Evolutionary conservation across 495 filamentous ascomycete species (phyloP), one percentile per base, ranked within the genome.

Genomic region (Geoglossum glabrum): DNA sequence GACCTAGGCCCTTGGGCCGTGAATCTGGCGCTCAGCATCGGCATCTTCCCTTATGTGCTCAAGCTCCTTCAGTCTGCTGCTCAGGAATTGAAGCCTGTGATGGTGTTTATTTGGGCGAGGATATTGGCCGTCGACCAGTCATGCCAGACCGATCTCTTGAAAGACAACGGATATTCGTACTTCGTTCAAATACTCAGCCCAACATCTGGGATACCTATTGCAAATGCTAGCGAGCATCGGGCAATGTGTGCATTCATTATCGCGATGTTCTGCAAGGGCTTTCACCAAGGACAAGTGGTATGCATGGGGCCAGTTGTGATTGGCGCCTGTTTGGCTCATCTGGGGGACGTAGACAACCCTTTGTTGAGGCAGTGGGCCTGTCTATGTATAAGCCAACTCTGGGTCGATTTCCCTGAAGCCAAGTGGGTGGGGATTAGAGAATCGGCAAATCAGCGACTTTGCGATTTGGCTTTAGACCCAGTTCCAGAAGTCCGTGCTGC

Each of bases 231-330:
- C 60, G 90, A 96, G 67, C 93, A 99, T 69, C 85, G 90, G 65
- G 90, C 93, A 23, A 99, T 99, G 92, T 97, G 90, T 65, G 92
- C 92, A 4, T 99, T 99, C 64, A 93, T 99, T 57, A 76, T 97
- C 36, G 84, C 92, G 15, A 94, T 95, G 74, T 87, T 99, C 60
- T 99, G 92, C 77, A 90, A 90, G 62, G 85, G 83, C 36, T 96
- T 90, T 65, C 82, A 79, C 40, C 87, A 90, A 66, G 92, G 89
- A 1, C 88, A 96, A 67, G 81, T 83, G 38, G 87, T 95, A 9
- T 95, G 90, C 65, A 79, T 82, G 63, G 80, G 84, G 56, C 85
- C 85, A 0, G 87, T 90, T 51, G 79, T 96, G 46, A 88, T 97
- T 71, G 81, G 83, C 23, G 85, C 81, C 50, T 95, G 86, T 65